Evolutionary conservation across 129 eudicot species (phyloP).

Genomic region (Glebionis coronaria): DNA sequence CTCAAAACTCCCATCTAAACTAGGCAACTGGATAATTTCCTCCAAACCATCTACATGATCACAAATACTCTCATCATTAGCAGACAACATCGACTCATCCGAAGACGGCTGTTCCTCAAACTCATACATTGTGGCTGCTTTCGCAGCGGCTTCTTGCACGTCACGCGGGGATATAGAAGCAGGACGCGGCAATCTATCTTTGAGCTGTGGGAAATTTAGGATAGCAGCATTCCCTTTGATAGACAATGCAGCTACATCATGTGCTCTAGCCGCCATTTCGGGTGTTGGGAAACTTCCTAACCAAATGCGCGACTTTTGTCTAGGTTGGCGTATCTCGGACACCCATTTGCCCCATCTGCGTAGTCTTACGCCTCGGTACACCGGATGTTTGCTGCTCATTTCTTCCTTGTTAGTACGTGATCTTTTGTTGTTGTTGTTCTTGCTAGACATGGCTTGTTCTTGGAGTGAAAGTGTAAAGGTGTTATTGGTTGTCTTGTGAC

Average conservation of each 20-base stretch:
- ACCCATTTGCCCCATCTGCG: constrained; percentile 48
- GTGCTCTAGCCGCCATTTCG: constrained; percentile 40
- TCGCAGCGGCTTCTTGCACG: constrained; percentile 37
- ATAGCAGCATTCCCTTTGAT: constrained; percentile 31
- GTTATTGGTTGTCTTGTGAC: background rate
- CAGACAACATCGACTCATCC: background rate
- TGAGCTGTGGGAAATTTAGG: constrained; percentile 34
- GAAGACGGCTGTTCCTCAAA: background rate
- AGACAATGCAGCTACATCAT: constrained; percentile 34
- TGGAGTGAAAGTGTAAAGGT: no score
- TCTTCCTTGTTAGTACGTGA: constrained; percentile 20
- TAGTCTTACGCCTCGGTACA: constrained; percentile 35
- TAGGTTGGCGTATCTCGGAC: constrained; percentile 38
- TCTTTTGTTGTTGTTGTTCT: background rate
- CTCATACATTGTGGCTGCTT: constrained; percentile 29
- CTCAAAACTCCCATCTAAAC: constrained; percentile 48
- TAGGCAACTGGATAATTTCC: constrained; percentile 74
- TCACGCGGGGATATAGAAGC: constrained; percentile 31
- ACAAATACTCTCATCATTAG: no score
- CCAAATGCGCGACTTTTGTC: constrained; percentile 39
- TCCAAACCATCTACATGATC: constrained; percentile 44
- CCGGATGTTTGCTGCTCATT: constrained; percentile 33
- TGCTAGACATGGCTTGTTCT: no score
- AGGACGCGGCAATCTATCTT: constrained; percentile 34
- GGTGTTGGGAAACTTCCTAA: constrained; percentile 35